phyloP scores from a whole-genome alignment of 495 filamentous ascomycete species.

The Tricharina praecox region DNA sequence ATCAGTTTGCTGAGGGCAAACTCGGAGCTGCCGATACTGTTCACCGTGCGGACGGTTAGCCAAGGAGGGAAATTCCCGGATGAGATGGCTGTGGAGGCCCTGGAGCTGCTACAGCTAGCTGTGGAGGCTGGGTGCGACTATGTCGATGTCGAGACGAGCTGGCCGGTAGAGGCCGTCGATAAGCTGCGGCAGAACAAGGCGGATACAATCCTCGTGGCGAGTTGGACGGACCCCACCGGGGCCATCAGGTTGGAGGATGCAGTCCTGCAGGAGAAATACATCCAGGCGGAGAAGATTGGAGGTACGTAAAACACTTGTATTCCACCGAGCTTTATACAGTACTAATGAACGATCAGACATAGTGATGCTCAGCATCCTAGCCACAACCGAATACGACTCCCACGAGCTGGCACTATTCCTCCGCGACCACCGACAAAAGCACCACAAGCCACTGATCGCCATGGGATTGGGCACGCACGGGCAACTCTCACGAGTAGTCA shows the following conservation, averaged over 20 bases:
- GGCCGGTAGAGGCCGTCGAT: neutral
- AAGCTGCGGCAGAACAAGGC: neutral
- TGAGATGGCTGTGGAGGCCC: neutral
- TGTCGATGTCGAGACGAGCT: constrained; percentile 6
- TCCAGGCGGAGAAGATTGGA: neutral
- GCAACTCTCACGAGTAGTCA: constrained; percentile 9
- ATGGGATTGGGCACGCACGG: constrained; percentile 4
- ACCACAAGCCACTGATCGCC: constrained; percentile 8
- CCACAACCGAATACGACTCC: constrained; percentile 4
- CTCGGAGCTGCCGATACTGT: constrained; percentile 6
- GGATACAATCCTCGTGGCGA: constrained; percentile 17
- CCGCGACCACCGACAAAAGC: neutral
- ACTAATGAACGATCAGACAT: constrained; percentile 4
- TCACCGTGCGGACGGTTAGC: constrained; percentile 3
- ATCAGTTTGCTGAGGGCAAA: neutral
- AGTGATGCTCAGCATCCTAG: constrained; percentile 7
- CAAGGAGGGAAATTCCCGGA: constrained; percentile 10
- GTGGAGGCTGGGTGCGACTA: constrained; percentile 5
- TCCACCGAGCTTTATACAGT: too few relatives aligned
- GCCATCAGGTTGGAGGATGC: neutral
- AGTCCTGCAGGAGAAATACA: neutral
- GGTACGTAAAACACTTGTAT: constrained; percentile 9
- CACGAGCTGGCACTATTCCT: constrained; percentile 14
- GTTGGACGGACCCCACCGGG: constrained; percentile 21
- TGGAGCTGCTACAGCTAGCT: constrained; percentile 5